These are phyloP conservation scores for Adansonia digitata DNA, from an alignment of 345 rosid genomes.

Conservation along the genomic window DNA sequence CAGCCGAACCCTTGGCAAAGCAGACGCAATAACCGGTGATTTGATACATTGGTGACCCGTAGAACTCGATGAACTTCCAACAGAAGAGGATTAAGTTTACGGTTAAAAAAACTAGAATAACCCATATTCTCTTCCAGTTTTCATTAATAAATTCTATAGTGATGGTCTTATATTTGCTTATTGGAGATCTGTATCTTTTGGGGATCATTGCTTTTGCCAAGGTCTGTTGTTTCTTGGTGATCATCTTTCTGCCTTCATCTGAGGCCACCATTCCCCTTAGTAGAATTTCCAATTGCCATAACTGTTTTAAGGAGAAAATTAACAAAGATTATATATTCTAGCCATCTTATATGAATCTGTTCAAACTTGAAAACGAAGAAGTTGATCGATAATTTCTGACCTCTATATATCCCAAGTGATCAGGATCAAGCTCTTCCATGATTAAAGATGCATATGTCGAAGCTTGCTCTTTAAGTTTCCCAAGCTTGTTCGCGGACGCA, in stretches of 20 bases:
- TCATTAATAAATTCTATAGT: conserved; percentile 46
- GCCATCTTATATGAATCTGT: neutral
- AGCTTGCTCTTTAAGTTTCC: conserved; percentile 67
- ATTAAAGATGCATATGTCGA: conserved; percentile 67
- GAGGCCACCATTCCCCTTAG: conserved; percentile 64
- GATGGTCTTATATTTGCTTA: conserved; percentile 40
- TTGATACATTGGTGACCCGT: conserved; percentile 34
- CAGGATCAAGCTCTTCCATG: conserved; percentile 99
- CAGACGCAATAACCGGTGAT: conserved; percentile 80
- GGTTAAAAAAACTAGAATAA: conserved; percentile 39
- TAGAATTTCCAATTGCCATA: conserved; percentile 89
- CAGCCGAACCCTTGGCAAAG: conserved; percentile 79
- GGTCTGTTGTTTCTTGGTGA: conserved; percentile 27
- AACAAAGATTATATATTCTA: conserved; percentile 5
- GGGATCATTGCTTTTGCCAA: conserved; percentile 87
- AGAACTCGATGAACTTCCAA: conserved; percentile 50
- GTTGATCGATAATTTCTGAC: conserved; percentile 21
- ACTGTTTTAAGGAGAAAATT: conserved; percentile 33
- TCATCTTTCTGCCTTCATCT: conserved; percentile 31
- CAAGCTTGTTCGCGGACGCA: conserved; percentile 81
- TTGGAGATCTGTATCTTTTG: conserved; percentile 55
- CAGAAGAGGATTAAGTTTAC: conserved; percentile 41
- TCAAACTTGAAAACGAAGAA: neutral
- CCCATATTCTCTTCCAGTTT: conserved; percentile 69
- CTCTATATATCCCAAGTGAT: conserved; percentile 85